These are phyloP conservation scores for Hylodesmum podocarpum DNA, from an alignment of 306 rosid genomes.

Conservation along the genomic window DNA sequence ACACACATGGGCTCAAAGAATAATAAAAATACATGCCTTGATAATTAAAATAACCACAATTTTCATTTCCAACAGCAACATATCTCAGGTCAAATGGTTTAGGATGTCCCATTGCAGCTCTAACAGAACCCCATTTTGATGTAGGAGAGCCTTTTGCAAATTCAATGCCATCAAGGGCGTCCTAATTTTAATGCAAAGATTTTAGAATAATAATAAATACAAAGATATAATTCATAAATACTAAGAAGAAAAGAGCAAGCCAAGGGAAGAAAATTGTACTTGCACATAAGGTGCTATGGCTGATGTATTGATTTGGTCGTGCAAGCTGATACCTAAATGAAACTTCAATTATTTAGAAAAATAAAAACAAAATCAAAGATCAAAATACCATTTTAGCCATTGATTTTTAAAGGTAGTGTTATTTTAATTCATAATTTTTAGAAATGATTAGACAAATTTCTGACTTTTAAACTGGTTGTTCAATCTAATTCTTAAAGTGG, in stretches of 20 bases:
- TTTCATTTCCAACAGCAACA: slow-evolving; percentile 88
- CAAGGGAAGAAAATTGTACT: slow-evolving; percentile 34
- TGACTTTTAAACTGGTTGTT: too few relatives aligned
- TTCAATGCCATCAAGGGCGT: slow-evolving; percentile 89
- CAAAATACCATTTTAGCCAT: too few relatives aligned
- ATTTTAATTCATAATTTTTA: too few relatives aligned
- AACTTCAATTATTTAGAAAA: slow-evolving; percentile 22
- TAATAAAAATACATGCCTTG: slow-evolving; percentile 41
- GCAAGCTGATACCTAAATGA: slow-evolving; percentile 69
- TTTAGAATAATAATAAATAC: neutral
- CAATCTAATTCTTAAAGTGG: too few relatives aligned
- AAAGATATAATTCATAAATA: neutral
- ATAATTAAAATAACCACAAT: slow-evolving; percentile 71
- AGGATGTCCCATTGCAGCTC: slow-evolving; percentile 80
- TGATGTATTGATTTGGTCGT: slow-evolving; percentile 69
- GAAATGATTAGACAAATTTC: too few relatives aligned
- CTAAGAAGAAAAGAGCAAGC: neutral
- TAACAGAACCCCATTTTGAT: slow-evolving; percentile 78
- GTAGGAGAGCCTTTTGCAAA: slow-evolving; percentile 75
- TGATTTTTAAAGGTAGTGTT: too few relatives aligned
- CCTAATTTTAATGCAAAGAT: slow-evolving; percentile 46
- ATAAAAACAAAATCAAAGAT: too few relatives aligned
- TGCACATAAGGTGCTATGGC: slow-evolving; percentile 70
- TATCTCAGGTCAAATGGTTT: slow-evolving; percentile 79
- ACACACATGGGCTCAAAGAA: neutral